A percentile compares a stretch with the other conserved stretches of the same genome.
These are phyloP conservation scores for Phaeotremella skinneri DNA, from an alignment of 768 basidiomycete genomes.

Conservation along the genomic window DNA sequence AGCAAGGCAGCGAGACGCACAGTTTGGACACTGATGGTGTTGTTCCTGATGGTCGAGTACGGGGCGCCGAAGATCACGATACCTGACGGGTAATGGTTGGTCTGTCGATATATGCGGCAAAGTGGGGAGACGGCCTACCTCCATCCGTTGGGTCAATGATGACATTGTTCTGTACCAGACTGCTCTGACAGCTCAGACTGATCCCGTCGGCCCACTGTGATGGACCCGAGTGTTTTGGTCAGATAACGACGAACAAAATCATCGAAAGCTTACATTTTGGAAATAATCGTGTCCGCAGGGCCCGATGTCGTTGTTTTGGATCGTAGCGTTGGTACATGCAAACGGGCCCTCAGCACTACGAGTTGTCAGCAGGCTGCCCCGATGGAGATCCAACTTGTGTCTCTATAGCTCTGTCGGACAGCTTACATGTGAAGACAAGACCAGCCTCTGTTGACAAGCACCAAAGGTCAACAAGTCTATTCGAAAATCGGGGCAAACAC, in stretches of 20 bases:
- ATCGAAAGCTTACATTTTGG: constrained; percentile 30
- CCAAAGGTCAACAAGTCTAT: constrained; percentile 21
- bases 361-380: neutral
- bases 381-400: neutral
- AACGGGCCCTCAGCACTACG: constrained; percentile 62
- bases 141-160: constrained; percentile 46
- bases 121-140: neutral
- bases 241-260: neutral
- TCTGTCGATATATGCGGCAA: neutral
- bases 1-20: constrained; percentile 10
- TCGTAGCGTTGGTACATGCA: constrained; percentile 62
- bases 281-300: constrained; percentile 44
- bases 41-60: constrained; percentile 38
- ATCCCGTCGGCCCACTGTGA: constrained; percentile 51
- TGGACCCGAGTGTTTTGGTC: neutral
- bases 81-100: constrained; percentile 4
- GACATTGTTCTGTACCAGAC: constrained; percentile 44
- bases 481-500: neutral
- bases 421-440: constrained; percentile 69
- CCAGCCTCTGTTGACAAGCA: constrained; percentile 60
- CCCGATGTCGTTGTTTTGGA: constrained; percentile 79
- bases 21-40: constrained; percentile 42
- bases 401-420: neutral
- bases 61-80: constrained; percentile 49
- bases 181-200: constrained; percentile 42